A percentile compares a stretch with the other conserved stretches of the same genome.
Conservation (phyloP, 2,329 filamentous ascomycete genomes). For the Apiospora arundinis region DNA sequence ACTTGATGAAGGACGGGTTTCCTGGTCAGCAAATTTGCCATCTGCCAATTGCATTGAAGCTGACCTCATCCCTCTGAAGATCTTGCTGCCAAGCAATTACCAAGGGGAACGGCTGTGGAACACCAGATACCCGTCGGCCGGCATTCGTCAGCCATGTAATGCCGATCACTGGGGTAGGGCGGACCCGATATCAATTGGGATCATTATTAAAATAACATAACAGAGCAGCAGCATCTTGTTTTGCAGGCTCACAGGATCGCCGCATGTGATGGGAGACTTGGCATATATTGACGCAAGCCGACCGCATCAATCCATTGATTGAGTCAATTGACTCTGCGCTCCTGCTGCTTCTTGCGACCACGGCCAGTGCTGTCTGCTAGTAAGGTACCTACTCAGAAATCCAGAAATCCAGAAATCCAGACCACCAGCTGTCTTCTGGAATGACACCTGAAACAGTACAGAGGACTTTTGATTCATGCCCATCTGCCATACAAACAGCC, state of each 20-base stretch:
- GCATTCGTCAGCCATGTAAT: conserved; percentile 8
- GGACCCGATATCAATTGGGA: conserved; percentile 1
- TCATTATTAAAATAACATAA: not conserved
- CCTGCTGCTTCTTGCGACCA: not conserved
- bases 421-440: not conserved
- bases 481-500: too few species aligned
- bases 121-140: not conserved
- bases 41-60: not conserved
- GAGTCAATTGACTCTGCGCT: not conserved
- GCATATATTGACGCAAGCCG: not conserved
- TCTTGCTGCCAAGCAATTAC: conserved; percentile 9
- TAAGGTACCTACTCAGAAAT: too few species aligned
- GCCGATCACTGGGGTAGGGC: conserved; percentile 14
- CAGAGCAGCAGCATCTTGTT: too few species aligned
- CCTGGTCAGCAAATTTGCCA: not conserved
- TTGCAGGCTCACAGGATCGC: too few species aligned
- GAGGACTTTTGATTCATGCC: not conserved
- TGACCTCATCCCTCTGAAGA: conserved; percentile 14
- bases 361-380: not conserved
- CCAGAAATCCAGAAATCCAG: too few species aligned
- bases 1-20: too few species aligned
- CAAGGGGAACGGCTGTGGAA: conserved; percentile 4
- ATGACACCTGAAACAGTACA: not conserved
- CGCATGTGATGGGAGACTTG: not conserved
- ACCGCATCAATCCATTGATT: not conserved